Evolutionary conservation across 1,284 basidiomycete species (phyloP).

Genomic region (Cryptococcus sp.): DNA sequence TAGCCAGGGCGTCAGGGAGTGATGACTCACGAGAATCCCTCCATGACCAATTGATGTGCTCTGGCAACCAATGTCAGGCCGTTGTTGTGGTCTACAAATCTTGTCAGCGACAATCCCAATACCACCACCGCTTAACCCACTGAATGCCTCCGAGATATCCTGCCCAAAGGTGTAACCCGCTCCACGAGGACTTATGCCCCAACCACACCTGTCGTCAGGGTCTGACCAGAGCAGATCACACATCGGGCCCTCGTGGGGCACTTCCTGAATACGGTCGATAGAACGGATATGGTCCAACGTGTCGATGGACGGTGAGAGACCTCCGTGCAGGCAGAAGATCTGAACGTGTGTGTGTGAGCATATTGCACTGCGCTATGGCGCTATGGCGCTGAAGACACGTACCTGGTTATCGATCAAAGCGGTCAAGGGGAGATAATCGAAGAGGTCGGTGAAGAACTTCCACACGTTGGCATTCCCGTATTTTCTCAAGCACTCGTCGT

Average conservation of each 20-base stretch:
- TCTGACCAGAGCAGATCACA: conserved; percentile 99
- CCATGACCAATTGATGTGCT: conserved; percentile 98
- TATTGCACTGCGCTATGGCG: not conserved
- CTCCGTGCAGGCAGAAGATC: conserved; percentile 99
- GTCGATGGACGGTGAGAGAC: conserved; percentile 97
- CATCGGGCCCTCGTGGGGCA: conserved; percentile 99
- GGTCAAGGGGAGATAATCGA: conserved; percentile 95
- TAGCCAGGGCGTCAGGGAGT: conserved; percentile 8
- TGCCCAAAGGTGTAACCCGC: conserved; percentile 99
- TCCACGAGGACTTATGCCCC: conserved; percentile 98
- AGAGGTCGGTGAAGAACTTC: conserved; percentile 98
- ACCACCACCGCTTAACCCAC: conserved; percentile 30
- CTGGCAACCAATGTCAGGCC: conserved; percentile 93
- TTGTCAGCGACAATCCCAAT: not conserved
- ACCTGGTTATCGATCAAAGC: conserved; percentile 99
- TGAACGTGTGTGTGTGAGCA: conserved; percentile 43
- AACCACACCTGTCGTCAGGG: conserved; percentile 97
- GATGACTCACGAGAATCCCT: conserved; percentile 65
- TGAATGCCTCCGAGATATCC: conserved; percentile 76
- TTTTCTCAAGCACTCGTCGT: conserved; percentile 98
- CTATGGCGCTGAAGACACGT: conserved; percentile 48
- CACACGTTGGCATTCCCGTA: conserved; percentile 99
- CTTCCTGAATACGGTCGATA: conserved; percentile 98
- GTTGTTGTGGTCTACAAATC: conserved; percentile 84
- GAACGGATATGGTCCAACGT: conserved; percentile 98